Base-by-base conservation (phyloP, 2,329 filamentous ascomycete genomes). In the Alternaria panax region DNA sequence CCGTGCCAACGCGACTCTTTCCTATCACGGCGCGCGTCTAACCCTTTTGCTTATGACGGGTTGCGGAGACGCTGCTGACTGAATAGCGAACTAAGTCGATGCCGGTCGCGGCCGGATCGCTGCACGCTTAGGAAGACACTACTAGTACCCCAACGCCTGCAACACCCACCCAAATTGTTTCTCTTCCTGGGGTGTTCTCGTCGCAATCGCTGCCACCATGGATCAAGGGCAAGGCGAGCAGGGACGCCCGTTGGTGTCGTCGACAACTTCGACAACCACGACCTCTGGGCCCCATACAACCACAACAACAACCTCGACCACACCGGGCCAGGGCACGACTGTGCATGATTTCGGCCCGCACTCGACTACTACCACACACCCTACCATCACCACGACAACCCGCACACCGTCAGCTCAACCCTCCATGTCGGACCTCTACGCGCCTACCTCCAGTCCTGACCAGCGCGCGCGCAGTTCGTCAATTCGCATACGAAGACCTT, bases 381-480 rank as follows among this genome's bases (percentile, higher is more conserved):
- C 74, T 22, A 73, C 74, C 7, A 57, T 73, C 41, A 75, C 72
- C 3, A 76, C 75, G 8, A 73, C 70, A 9, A 61, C 65, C 12
- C 67, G 62, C 14, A 38, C 47, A 4, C 65, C 70, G 3, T 18
- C 52, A 14, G 48, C 62, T 2, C 70, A 65, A 52, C 18, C 52
- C 14, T 61, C 64, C 27, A 38, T 64, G 56, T 22, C 52, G 1
- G 51, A 51, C 32, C 38, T 60, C 28, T 58, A 65, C 14, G 30
- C 61, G 58, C 24, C 27, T 42, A 24, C 55, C n/a, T 54, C 63
- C 24, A 42, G 53, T 43, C 42, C 70, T 18, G 20, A 20, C 64
- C 43, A 56, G 59, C 45, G 65, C 59, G n/a, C 60, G 43, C 70
- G 65, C 51, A 65, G 55, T 18, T 64, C 65, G 22, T 75, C 74